phyloP scores from a whole-genome alignment of 2,329 filamentous ascomycete species.

The Exophiala sideris region DNA sequence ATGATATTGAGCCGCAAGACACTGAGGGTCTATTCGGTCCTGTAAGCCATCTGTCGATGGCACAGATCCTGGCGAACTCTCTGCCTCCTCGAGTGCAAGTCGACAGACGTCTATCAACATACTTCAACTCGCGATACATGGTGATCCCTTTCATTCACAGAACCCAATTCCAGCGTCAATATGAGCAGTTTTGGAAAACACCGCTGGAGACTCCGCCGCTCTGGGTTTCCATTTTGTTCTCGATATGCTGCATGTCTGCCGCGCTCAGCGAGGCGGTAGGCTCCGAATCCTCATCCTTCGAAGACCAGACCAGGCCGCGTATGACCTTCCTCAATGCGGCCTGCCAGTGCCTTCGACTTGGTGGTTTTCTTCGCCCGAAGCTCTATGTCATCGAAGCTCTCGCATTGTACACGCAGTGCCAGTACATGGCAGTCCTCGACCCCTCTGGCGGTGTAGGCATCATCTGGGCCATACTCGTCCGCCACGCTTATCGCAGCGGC shows the following conservation, averaged over 20 bases:
- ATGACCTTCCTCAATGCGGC: constrained; percentile 32
- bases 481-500: constrained; percentile 61
- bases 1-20: constrained; percentile 15
- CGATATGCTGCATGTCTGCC: constrained; percentile 43
- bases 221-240: constrained; percentile 53
- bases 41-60: constrained; percentile 12
- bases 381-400: constrained; percentile 28
- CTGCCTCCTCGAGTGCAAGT: constrained; percentile 23
- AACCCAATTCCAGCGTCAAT: constrained; percentile 35
- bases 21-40: constrained; percentile 19
- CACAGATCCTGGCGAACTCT: constrained; percentile 22
- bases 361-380: constrained; percentile 34
- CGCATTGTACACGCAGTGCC: constrained; percentile 48
- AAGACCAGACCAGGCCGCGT: constrained; percentile 44
- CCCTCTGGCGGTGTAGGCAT: constrained; percentile 54
- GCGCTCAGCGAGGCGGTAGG: constrained; percentile 15
- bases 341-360: constrained; percentile 54
- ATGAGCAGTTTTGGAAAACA: constrained; percentile 52
- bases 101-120: constrained; percentile 24
- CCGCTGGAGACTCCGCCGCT: constrained; percentile 47
- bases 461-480: constrained; percentile 53
- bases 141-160: constrained; percentile 25
- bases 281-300: constrained; percentile 39
- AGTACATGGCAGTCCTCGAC: constrained; percentile 52
- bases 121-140: constrained; percentile 26